Conservation (phyloP, 208 protist species). For the Trypanosoma platydactyli region DNA sequence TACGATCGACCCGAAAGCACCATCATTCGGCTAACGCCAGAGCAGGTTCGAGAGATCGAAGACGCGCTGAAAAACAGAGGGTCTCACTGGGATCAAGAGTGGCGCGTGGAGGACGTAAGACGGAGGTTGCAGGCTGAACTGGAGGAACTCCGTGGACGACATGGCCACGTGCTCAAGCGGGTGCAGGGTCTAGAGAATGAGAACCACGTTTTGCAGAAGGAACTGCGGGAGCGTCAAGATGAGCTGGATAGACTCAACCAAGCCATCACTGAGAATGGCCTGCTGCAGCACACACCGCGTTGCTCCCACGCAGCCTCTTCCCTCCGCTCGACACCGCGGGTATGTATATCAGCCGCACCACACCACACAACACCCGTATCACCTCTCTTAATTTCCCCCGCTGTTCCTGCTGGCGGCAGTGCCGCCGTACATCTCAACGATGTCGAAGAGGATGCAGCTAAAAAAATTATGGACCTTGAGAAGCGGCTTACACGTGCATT, state of each 20-base stretch:
- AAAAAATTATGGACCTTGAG: constrained; percentile 5
- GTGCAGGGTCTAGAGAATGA: constrained; percentile 20
- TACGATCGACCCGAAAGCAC: constrained; percentile 31
- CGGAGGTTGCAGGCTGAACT: constrained; percentile 31
- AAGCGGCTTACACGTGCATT: constrained; percentile 7
- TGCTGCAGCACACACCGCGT: constrained; percentile 1
- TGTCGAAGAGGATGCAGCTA: neutral
- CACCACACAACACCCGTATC: neutral
- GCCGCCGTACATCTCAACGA: neutral
- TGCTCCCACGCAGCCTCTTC: neutral
- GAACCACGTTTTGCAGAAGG: constrained; percentile 7
- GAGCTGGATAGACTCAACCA: constrained; percentile 25
- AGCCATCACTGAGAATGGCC: neutral
- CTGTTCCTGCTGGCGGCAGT: too few species aligned
- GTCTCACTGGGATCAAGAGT: constrained; percentile 25
- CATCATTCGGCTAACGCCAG: constrained; percentile 34
- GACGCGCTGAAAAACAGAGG: constrained; percentile 30
- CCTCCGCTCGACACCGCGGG: neutral
- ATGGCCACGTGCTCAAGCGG: constrained; percentile 25
- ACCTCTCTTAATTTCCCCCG: too few species aligned
- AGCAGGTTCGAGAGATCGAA: constrained; percentile 39
- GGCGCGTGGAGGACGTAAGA: constrained; percentile 27
- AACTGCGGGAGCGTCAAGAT: constrained; percentile 9
- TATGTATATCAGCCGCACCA: neutral
- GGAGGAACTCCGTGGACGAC: constrained; percentile 32